Base-by-base conservation (phyloP, 1,284 basidiomycete genomes). In the Ustilago nuda region DNA sequence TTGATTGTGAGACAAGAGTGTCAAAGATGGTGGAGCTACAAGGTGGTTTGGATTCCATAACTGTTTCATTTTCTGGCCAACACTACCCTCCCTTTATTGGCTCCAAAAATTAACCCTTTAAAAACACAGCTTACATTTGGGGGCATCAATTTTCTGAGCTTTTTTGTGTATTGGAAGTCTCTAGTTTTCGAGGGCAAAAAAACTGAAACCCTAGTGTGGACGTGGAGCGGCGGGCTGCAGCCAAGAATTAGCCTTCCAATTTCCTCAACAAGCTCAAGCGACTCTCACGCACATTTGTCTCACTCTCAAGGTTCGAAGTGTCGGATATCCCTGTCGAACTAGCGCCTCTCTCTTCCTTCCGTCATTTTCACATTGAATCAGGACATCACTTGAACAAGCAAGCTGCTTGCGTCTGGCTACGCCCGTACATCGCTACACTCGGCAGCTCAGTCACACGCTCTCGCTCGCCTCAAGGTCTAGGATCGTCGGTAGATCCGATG, bases 401-500 rank as follows among this genome's bases (percentile, higher is more conserved):
- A 45, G 43, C n/a, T 45, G 43, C 43, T 45, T 19, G 7, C 1
- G 43, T 45, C 43, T 45, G 7, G n/a, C 43, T 45, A 45, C 43
- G n/a, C n/a, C 43, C 19, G 7, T n/a, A 19, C 8, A 19, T 45
- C 43, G 43, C 43, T 15, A 19, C n/a, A 45, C n/a, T 6, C 43
- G 43, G 43, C 43, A 45, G 43, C 43, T 19, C 54, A 61, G 36
- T 35, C 19, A 35, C 33, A 13, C 11, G 46, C 23, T 12, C 23
- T 50, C 27, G 54, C 8, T 43, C 43, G n/a, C 43, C 19, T 23
- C 48, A 53, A 53, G 35, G 51, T 53, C n/a, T 13, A 57, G 56
- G 41, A 50, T n/a, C 50, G 27, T 33, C 51, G 37, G 37, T 51
- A 36, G 15, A 17, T 46, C 37, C 54, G n/a, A 67, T 67, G 70